Evolutionary conservation across 2,329 filamentous ascomycete species (phyloP), one percentile per base, ranked within the genome.

Genomic region (Sporothrix variecibatus): DNA sequence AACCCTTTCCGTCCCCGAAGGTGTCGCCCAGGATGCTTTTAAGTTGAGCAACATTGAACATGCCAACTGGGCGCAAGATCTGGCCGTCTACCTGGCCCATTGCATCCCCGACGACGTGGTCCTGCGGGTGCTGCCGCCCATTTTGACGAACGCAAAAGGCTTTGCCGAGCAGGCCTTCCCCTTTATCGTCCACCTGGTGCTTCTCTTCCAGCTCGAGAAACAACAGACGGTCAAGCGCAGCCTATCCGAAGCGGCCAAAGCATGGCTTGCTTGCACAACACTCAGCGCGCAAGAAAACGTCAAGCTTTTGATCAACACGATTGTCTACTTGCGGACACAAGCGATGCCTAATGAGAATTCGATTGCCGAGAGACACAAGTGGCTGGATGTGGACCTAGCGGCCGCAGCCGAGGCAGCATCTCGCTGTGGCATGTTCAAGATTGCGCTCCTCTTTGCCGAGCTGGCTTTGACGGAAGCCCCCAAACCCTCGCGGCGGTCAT

Each of bases 281-380:
- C 76, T 81, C 1, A 78, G 77, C 73, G 88, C 84, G 0, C 87
- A 87, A 73, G 86, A 90, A 6, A 94, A 94, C 78, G 83, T 92
- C 70, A 90, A 90, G 75, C 87, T 96, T 49, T 84, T 97, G 0
- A 87, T 98, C 53, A 92, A 94, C 76, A 89, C 91, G 3, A 86
- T 99, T 40, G 84, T 99, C 2, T 99, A 98, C 80, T 87, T 99
- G n/a, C 90, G 94, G 51, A 94, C 92, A 3, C 95, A 97, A 79
- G 86, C 88, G 38, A 83, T 92, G 17, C 93, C 93, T 0, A 88
- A 90, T 15, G 96, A 99, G 81, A 84, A 85, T 0, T 97, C 94
- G 0, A 92, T 93, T 77, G 91, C 91, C 8, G 93, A 97, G 77
- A 89, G 96, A 73, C 86, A 91, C 69, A 86, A 89, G 70, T 99